A percentile compares a stretch with the other conserved stretches of the same genome.
Evolutionary conservation across 1,139 yeast genomes (phyloP).

Genomic region (Torulaspora pretoriensis): DNA sequence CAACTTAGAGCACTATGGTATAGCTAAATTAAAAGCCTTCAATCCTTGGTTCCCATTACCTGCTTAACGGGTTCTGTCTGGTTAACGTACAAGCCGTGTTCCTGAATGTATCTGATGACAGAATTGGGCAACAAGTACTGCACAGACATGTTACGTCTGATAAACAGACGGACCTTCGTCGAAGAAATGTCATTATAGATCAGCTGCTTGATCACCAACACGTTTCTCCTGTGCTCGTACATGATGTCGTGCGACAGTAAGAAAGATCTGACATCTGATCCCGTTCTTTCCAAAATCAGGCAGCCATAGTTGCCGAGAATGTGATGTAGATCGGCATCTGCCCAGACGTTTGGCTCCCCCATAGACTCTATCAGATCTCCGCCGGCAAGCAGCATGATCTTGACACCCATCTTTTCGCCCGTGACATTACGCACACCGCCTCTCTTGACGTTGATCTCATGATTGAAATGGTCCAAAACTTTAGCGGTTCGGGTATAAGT

Average conservation of each 20-base stretch:
- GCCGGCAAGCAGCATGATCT: conserved; percentile 94
- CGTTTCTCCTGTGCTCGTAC: conserved; percentile 94
- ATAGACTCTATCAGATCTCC: conserved; percentile 95
- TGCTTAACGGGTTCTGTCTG: conserved; percentile 93
- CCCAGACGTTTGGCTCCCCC: conserved; percentile 99
- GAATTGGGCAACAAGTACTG: conserved; percentile 91
- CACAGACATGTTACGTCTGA: conserved; percentile 93
- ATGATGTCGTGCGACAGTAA: conserved; percentile 88
- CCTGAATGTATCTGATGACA: conserved; percentile 91
- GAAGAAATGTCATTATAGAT: conserved; percentile 95
- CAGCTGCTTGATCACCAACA: conserved; percentile 88
- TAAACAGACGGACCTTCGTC: conserved; percentile 86
- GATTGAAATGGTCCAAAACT: conserved; percentile 93
- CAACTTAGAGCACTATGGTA: conserved; percentile 5
- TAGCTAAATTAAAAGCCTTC: conserved; percentile 2
- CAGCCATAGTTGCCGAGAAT: conserved; percentile 95
- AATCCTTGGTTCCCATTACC: conserved; percentile 55
- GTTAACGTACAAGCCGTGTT: conserved; percentile 75
- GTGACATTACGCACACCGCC: conserved; percentile 77
- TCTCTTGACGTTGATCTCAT: conserved; percentile 84
- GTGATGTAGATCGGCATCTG: conserved; percentile 90
- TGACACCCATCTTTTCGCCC: conserved; percentile 80
- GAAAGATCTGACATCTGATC: conserved; percentile 90
- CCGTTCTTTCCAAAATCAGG: conserved; percentile 92
- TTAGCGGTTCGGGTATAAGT: conserved; percentile 90